Evolutionary conservation across 805 yeast species (phyloP).

Genomic region (Wickerhamiella slavikovae): DNA sequence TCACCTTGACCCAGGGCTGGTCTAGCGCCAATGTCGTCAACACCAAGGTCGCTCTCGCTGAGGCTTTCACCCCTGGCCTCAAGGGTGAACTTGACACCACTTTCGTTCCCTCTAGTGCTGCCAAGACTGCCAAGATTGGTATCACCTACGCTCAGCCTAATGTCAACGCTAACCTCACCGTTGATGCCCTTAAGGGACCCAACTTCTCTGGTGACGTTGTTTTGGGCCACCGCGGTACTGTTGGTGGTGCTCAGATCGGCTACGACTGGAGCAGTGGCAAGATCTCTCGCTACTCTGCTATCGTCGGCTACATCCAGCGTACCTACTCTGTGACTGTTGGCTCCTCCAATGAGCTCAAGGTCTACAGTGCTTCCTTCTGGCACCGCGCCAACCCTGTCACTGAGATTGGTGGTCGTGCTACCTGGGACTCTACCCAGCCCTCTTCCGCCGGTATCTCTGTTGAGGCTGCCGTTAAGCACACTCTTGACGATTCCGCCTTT

Average conservation of each 20-base stretch:
- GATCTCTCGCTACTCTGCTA: slow-evolving; percentile 84
- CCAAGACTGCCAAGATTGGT: slow-evolving; percentile 77
- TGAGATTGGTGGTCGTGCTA: slow-evolving; percentile 96
- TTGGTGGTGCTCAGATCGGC: slow-evolving; percentile 93
- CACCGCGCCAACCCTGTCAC: slow-evolving; percentile 80
- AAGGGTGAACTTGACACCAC: slow-evolving; percentile 81
- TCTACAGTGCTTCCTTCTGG: slow-evolving; percentile 63
- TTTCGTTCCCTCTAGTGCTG: slow-evolving; percentile 59
- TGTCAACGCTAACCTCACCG: slow-evolving; percentile 83
- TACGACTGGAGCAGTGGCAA: slow-evolving; percentile 88
- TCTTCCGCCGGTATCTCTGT: slow-evolving; percentile 66
- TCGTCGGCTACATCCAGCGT: slow-evolving; percentile 80
- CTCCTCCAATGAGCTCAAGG: slow-evolving; percentile 64
- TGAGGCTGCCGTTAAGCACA: slow-evolving; percentile 92
- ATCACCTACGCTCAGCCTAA: slow-evolving; percentile 82
- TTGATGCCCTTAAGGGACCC: slow-evolving; percentile 90
- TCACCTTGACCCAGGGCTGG: slow-evolving; percentile 95
- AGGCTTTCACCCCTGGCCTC: slow-evolving; percentile 84
- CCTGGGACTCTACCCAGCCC: slow-evolving; percentile 66
- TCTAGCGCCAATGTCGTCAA: slow-evolving; percentile 77
- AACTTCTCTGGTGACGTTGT: slow-evolving; percentile 87
- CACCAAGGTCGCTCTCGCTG: slow-evolving; percentile 84
- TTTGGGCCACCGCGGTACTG: slow-evolving; percentile 87
- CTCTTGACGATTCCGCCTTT: slow-evolving; percentile 68
- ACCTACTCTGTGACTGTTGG: slow-evolving; percentile 70